Conservation (phyloP, 2,329 filamentous ascomycete genomes). For the Byssochlamys sp. region DNA sequence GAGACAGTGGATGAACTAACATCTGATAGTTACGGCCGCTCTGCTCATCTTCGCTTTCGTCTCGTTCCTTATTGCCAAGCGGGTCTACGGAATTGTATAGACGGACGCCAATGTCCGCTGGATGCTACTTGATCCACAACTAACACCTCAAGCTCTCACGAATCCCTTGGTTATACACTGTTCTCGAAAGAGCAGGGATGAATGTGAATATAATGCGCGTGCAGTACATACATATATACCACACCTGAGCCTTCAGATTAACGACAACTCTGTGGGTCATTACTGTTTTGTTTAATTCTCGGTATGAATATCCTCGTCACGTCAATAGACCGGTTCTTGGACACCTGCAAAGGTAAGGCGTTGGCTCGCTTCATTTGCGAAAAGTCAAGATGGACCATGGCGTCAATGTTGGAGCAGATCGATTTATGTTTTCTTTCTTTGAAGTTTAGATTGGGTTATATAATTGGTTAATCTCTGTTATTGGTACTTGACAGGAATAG, state of each 20-base stretch:
- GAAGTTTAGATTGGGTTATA: neutral
- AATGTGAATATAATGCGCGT: neutral
- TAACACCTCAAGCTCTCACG: neutral
- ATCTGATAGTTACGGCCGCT: slow-evolving; percentile 53
- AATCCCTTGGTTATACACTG: neutral
- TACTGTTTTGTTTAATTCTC: neutral
- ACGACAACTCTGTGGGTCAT: neutral
- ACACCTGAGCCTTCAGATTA: neutral
- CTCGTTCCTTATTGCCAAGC: slow-evolving; percentile 74
- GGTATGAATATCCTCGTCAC: neutral
- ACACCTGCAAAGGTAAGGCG: neutral
- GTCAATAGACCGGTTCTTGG: neutral
- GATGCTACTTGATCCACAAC: neutral
- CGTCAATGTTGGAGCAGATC: neutral
- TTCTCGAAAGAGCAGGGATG: neutral
- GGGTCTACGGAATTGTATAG: slow-evolving; percentile 69
- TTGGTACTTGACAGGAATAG: neutral
- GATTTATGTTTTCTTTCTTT: neutral
- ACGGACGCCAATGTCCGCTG: neutral
- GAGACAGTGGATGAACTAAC: neutral
- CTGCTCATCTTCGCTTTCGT: slow-evolving; percentile 67
- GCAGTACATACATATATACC: neutral
- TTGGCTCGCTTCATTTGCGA: neutral
- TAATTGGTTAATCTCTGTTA: neutral
- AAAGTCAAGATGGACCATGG: neutral